These are phyloP conservation scores for Diaporthe citriasiana DNA, from an alignment of 2,329 filamentous ascomycete genomes.

Conservation along the genomic window DNA sequence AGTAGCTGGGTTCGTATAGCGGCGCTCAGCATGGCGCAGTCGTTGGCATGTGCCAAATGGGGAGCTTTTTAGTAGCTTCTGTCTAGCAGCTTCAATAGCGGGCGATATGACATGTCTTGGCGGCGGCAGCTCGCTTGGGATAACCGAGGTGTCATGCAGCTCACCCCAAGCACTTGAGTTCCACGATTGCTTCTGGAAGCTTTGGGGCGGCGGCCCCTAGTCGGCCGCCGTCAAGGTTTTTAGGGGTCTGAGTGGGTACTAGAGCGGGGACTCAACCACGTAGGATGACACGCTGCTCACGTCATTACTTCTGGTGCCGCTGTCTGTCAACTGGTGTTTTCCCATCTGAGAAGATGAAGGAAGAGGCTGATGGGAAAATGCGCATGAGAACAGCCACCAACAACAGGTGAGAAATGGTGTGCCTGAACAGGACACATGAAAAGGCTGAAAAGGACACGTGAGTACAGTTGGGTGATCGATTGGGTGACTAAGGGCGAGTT, in stretches of 20 bases:
- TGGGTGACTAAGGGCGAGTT: not conserved
- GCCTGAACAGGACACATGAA: not conserved
- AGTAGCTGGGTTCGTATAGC: not conserved
- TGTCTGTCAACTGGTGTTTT: not conserved
- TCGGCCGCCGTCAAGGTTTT: not conserved
- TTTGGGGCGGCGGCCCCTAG: not conserved
- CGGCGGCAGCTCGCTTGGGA: slow-evolving; percentile 2
- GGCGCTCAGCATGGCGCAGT: not conserved
- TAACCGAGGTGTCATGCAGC: slow-evolving; percentile 22
- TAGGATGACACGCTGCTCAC: slow-evolving; percentile 26
- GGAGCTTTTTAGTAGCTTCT: too few species aligned
- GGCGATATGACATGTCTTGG: slow-evolving; percentile 1
- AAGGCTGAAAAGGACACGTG: not conserved
- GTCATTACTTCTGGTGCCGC: not conserved
- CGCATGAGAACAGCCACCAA: not conserved
- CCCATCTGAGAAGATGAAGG: not conserved
- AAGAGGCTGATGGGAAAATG: not conserved
- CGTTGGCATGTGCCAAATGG: not conserved
- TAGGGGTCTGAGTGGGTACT: slow-evolving; percentile 17
- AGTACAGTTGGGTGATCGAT: not conserved
- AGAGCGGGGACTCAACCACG: not conserved
- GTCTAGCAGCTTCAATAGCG: not conserved
- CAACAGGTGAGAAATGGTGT: not conserved
- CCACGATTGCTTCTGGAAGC: slow-evolving; percentile 30
- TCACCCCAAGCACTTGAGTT: not conserved